A percentile compares a stretch with the other conserved stretches of the same genome.
Conservation (phyloP, 2,329 filamentous ascomycete genomes). For the Colletotrichum sp. region DNA sequence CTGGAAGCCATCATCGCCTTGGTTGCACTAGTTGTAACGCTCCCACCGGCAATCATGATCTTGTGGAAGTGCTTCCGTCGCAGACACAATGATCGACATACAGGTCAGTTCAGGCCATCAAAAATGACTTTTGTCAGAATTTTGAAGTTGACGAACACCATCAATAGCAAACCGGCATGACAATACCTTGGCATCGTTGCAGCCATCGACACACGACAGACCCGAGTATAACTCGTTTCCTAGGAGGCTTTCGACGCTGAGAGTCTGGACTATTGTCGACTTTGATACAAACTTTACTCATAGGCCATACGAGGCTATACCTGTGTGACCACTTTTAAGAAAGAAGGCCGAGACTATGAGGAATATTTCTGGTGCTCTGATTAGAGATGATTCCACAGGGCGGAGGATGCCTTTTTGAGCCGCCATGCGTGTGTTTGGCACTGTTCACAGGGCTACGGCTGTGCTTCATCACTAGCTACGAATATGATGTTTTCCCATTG, state of each 20-base stretch:
- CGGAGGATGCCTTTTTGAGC: fast-evolving
- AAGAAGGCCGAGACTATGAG: neutral
- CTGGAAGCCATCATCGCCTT: neutral
- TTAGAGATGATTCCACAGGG: fast-evolving
- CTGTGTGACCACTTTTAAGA: fast-evolving
- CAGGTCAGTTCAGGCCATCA: neutral
- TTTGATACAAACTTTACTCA: neutral
- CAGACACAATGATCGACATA: fast-evolving
- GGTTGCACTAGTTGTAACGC: neutral
- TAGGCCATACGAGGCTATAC: neutral
- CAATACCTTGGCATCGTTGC: fast-evolving
- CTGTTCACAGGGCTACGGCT: fast-evolving
- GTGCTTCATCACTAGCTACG: fast-evolving
- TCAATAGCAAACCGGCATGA: neutral
- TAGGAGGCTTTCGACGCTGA: neutral
- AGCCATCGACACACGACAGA: neutral
- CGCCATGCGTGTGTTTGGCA: fast-evolving
- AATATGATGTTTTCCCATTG: fast-evolving
- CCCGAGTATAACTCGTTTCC: neutral
- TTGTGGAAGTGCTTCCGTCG: neutral
- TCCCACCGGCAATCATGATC: fast-evolving
- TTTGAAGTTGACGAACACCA: neutral
- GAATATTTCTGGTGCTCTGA: neutral
- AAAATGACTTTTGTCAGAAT: fast-evolving
- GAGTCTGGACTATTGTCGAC: neutral